Evolutionary conservation across 768 basidiomycete species (phyloP), one percentile per base, ranked within the genome.

Genomic region (Lyophyllum semitale): DNA sequence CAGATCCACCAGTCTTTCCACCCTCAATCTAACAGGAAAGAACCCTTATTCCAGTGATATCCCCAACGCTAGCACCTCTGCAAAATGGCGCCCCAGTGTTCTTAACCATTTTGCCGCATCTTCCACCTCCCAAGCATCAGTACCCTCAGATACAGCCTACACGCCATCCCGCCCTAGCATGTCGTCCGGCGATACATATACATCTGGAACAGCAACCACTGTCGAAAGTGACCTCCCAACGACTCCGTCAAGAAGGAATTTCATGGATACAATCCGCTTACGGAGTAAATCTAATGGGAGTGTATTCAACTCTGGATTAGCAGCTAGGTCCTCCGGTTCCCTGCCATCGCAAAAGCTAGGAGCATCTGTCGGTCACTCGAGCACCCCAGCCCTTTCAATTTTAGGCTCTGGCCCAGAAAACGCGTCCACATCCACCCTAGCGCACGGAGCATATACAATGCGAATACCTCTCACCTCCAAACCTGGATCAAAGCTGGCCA

Each of bases 1-100:
- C 57, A 72, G 80, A 54, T 80, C 79, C 15, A 69, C 79, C 2
- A 86, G 84, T 65, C 64, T 81, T 49, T 78, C 81, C 37, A 75
- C 78, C 17, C 64, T 79, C 30, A 68, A 71, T 12, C 33, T 55
- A 23, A 38, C 57, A 27, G 58, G 43, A 44, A 51, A 35, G 26
- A 51, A 30, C 29, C 30, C 48, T 26, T 33, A 23, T 18, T 18
- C 18, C 18, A 30, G 33, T 41, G 63, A 53, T 17, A 41, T 37
- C 55, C 54, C 42, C 33, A 61, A 44, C 35, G 54, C 61, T n/a
- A 54, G 63, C 23, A 47, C 66, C 1, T 63, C 73, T 11, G 74
- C 81, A 47, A 80, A 72, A 68, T 85, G 82, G 82, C 77, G 84
- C n/a, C 85, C 88, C 11, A 84, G 79, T 58, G 80, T 89, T 22